A percentile compares a stretch with the other conserved stretches of the same genome.
Conservation (phyloP, 306 rosid genomes). For the Trichosanthes truncata region DNA sequence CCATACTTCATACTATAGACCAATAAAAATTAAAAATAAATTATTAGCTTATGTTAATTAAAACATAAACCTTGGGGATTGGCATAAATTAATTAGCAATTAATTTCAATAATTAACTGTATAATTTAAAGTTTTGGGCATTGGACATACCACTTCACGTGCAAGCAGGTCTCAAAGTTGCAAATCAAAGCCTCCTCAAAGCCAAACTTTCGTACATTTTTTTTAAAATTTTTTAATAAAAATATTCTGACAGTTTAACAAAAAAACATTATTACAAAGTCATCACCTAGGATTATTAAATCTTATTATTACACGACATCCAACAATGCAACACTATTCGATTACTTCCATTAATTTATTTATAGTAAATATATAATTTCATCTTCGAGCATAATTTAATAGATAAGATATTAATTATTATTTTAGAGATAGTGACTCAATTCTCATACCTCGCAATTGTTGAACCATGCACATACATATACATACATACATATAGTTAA, state of each 20-base stretch:
- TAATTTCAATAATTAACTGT: neutral
- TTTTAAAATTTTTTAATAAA: neutral
- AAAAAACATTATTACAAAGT: constrained; percentile 7
- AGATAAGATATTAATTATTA: no score
- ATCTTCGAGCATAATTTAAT: no score
- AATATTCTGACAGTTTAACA: neutral
- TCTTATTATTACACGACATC: constrained; percentile 3
- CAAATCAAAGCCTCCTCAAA: neutral
- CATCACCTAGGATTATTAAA: constrained; percentile 9
- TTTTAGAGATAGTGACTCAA: no score
- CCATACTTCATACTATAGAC: no score
- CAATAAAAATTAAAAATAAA: no score
- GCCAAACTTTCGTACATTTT: neutral
- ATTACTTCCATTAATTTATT: neutral
- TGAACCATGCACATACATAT: no score
- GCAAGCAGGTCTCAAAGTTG: constrained; percentile 14
- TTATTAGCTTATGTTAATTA: no score
- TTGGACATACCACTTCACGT: constrained; percentile 38
- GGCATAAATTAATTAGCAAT: neutral
- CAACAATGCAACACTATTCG: neutral
- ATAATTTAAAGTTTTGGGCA: constrained; percentile 3
- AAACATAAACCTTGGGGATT: no score
- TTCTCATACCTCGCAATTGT: no score
- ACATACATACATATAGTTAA: no score
- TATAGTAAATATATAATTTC: no score